These are phyloP conservation scores for Pseudopyricularia cyperi DNA, from an alignment of 2,329 filamentous ascomycete genomes.

Conservation along the genomic window DNA sequence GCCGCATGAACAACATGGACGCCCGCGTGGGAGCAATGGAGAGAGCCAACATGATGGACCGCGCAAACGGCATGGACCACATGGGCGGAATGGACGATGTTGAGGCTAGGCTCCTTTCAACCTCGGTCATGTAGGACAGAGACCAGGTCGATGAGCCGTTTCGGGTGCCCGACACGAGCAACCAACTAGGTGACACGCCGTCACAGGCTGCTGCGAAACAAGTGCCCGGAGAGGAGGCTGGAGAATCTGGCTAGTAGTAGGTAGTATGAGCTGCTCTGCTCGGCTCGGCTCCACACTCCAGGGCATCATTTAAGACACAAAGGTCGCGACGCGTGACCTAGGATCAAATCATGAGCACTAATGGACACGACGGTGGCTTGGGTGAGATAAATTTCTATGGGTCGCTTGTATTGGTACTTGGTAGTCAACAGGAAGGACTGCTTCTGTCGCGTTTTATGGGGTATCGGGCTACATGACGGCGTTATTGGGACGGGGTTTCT, in stretches of 20 bases:
- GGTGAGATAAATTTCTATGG: not conserved
- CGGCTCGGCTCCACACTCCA: not conserved
- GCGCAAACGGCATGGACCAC: slow-evolving; percentile 19
- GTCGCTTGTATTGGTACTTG: not conserved
- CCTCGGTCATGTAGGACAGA: slow-evolving; percentile 19
- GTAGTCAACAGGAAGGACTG: not conserved
- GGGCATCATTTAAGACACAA: not conserved
- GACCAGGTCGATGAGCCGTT: not conserved
- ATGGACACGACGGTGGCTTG: not conserved
- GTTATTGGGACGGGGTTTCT: not conserved
- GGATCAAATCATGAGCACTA: not conserved
- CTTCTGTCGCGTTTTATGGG: not conserved
- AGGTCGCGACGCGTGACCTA: not conserved
- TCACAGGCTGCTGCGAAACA: not conserved
- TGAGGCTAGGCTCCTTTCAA: slow-evolving; percentile 21
- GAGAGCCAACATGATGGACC: slow-evolving; percentile 9
- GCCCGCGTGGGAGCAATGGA: slow-evolving; percentile 24
- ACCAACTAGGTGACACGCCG: not conserved
- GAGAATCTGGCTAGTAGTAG: not conserved
- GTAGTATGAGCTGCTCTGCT: not conserved
- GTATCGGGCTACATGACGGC: not conserved
- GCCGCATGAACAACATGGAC: slow-evolving; percentile 20
- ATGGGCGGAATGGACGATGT: slow-evolving; percentile 22
- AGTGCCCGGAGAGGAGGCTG: not conserved
- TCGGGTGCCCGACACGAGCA: not conserved